Evolutionary conservation across 805 yeast genomes (phyloP), one percentile per base, ranked within the genome.

Genomic region (Candida palmyrensis): DNA sequence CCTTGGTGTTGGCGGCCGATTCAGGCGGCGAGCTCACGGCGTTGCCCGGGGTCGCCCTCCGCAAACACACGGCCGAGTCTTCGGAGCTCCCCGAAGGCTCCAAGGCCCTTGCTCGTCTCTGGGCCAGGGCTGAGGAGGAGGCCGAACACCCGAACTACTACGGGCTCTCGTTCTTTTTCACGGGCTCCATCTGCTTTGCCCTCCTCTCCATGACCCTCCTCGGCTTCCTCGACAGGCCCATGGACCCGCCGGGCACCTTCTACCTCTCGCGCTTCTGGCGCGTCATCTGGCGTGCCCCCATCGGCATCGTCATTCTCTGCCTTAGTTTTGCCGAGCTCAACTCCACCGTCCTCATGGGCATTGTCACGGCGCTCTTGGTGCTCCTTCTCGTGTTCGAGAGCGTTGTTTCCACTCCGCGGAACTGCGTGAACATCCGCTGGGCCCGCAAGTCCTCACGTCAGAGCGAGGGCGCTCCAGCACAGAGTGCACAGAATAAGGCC

Each of bases 1-100:
- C 73, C 1, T 49, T 77, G 32, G 64, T 76, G 20, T 57, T 77
- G 20, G 70, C 76, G 18, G 83, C 82, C 2, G 82, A 77, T 55
- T 68, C 81, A 3, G 78, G 73, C 13, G 75, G 73, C 2, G 77
- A 73, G 16, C 45, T 76, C 33, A 53, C 65, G 9, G 44, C 51
- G 15, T 29, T 55, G 13, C 61, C 59, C 16, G 53, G 44, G 10
- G 40, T 44, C 11, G 25, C 28, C 5, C 18, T 30, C 6, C 3
- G 12, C 6, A 30, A 15, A n/a, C 13, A 21, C 11, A 10, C 9
- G 16, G 5, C 25, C 5, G 12, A 22, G 12, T 11, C 27, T 10
- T 27, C 23, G 6, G 27, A 22, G n/a, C 21, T n/a, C 10, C 13
- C 11, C 9, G 19, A 14, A 16, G 8, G 27, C 8, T 21, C 17